Evolutionary conservation across 805 yeast species (phyloP).

Genomic region (Debaryomyces castellii): DNA sequence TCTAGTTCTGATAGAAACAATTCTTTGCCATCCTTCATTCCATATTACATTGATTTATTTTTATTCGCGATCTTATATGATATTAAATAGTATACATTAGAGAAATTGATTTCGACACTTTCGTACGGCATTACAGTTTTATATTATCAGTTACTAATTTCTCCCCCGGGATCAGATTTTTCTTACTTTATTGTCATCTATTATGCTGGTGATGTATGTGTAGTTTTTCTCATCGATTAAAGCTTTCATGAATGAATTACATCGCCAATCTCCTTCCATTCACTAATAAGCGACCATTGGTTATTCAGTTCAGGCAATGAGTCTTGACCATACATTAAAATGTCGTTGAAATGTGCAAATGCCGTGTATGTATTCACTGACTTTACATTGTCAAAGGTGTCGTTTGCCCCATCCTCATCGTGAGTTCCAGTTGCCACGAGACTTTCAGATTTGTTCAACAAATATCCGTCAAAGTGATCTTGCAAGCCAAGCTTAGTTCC

Average conservation of each 20-base stretch:
- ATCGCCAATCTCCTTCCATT: constrained; percentile 28
- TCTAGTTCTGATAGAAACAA: constrained; percentile 4
- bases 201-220: too few relatives aligned
- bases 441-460: constrained; percentile 24
- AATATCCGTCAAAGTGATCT: constrained; percentile 21
- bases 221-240: too few relatives aligned
- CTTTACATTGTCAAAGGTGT: constrained; percentile 12
- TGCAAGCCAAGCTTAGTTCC: constrained; percentile 20
- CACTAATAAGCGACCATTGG: constrained; percentile 26
- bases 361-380: constrained; percentile 21
- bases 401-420: constrained; percentile 3
- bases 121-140: too few relatives aligned
- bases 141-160: too few relatives aligned
- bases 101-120: too few relatives aligned
- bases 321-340: constrained; percentile 34
- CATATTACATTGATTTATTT: not conserved
- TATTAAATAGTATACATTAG: too few relatives aligned
- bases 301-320: constrained; percentile 14
- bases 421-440: constrained; percentile 12
- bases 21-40: not conserved
- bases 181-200: too few relatives aligned
- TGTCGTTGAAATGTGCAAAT: constrained; percentile 21
- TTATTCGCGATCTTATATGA: not conserved
- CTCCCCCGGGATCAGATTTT: not conserved
- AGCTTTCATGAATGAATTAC: constrained; percentile 21